These are phyloP conservation scores for Inga leiocalycina DNA, from an alignment of 306 rosid genomes.

Conservation along the genomic window DNA sequence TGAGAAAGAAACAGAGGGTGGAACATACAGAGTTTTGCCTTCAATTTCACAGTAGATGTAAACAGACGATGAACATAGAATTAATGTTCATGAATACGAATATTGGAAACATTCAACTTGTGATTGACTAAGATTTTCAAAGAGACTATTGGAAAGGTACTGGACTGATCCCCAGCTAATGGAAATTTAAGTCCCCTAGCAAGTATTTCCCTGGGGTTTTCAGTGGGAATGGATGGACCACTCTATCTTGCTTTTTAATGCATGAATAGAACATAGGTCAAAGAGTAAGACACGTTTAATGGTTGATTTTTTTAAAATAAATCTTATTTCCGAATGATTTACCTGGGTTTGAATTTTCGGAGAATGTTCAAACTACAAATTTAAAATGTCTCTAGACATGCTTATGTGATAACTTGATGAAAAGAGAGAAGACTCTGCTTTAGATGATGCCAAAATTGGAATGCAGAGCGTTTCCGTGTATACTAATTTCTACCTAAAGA, in stretches of 20 bases:
- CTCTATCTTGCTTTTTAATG: not conserved
- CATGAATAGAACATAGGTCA: not conserved
- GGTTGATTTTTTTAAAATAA: not conserved
- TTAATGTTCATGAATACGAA: not conserved
- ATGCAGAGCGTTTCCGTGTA: not conserved
- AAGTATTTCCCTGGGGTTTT: not conserved
- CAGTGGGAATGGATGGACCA: constrained; percentile 6
- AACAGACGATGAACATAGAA: not conserved
- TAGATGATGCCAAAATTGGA: constrained; percentile 24
- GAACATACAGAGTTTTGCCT: not conserved
- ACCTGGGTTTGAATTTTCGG: not conserved
- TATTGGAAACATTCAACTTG: not conserved
- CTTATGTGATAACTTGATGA: not conserved
- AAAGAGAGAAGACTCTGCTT: not conserved
- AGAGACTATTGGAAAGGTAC: constrained; percentile 5
- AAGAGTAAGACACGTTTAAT: constrained; percentile 32
- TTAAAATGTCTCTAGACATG: not conserved
- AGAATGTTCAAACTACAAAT: not conserved
- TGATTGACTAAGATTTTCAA: constrained; percentile 9
- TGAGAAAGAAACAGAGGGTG: constrained; percentile 11
- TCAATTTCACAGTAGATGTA: not conserved
- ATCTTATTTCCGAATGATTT: not conserved
- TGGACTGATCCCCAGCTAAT: not conserved
- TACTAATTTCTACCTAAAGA: not conserved
- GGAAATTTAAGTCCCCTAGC: constrained; percentile 32